Evolutionary conservation across 1,284 basidiomycete species (phyloP), one percentile per base, ranked within the genome.

Genomic region (Marasmius oreades): DNA sequence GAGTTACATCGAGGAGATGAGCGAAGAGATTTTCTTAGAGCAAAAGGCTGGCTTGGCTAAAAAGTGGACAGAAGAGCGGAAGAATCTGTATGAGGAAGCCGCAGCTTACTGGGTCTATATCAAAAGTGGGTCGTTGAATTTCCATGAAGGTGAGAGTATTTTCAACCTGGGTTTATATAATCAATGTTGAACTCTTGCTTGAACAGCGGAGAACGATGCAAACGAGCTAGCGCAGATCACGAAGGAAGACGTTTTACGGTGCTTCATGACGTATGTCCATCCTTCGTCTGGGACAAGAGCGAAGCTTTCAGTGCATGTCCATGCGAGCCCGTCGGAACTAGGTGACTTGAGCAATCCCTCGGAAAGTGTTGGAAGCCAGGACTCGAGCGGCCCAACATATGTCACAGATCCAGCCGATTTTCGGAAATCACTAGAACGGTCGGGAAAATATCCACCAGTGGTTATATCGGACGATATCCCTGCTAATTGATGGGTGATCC

Each of bases 261-360:
- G 98, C 53, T 95, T 93, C 79, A 75, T 82, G 59, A 73, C 76
- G 23, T 79, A 81, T 56, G 81, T 93, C 45, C 86, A 94, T 69
- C 88, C 88, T 1, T 81, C 80, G 0, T 92, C 90, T 0, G 62
- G 76, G 28, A 78, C 75, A 1, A 84, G 93, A 43, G 77, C 86
- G 37, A 96, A 96, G 70, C 71, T 96, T 26, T 92, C 93, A 0
- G 74, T 93, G 16, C 94, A 97, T 64, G 74, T 93, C 68, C 73
- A 77, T 51, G 92, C 93, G 5, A 65, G 75, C 81, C 3, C 77
- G 72, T 8, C 70, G 77, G 5, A 77, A 76, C 62, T 84, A 82
- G 61, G 83, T 95, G n/a, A n/a, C n/a, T n/a, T 67, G 90, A 88
- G 66, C 65, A 74, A 4, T 76, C 78, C 2, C 88, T 90, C 4